Conservation (phyloP, 371 early-diverging fungal genomes). For the Mortierella sp. region DNA sequence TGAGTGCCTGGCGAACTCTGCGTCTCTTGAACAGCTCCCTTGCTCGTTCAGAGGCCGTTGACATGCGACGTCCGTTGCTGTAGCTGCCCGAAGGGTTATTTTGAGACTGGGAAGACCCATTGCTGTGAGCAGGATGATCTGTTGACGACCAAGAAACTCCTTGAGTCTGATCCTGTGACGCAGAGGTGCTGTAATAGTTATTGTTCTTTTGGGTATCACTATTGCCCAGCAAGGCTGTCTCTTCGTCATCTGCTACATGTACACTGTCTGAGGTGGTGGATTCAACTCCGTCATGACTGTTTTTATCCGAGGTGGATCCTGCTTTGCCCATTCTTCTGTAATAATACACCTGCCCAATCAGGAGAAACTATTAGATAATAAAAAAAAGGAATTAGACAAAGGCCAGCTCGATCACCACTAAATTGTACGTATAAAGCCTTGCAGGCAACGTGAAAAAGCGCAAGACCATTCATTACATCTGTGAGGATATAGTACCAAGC, state of each 20-base stretch:
- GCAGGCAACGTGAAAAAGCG: not conserved
- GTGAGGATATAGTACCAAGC: conserved; percentile 55
- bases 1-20: conserved; percentile 8
- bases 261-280: not conserved
- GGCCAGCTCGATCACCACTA: not conserved
- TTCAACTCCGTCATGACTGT: not conserved
- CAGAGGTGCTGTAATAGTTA: not conserved
- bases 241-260: not conserved
- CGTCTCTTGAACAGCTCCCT: conserved; percentile 13
- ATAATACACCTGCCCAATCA: conserved; percentile 68
- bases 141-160: not conserved
- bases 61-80: conserved; percentile 6
- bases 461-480: conserved; percentile 30
- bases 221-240: not conserved
- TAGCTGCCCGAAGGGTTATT: not conserved
- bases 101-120: too few species aligned
- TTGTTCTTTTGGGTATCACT: not conserved
- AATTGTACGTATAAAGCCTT: not conserved
- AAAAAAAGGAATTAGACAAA: not conserved
- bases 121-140: not conserved
- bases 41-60: conserved; percentile 7
- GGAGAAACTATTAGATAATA: conserved; percentile 32
- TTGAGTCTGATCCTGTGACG: not conserved
- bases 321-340: conserved; percentile 47
- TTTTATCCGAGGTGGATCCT: not conserved